Evolutionary conservation across 1,284 basidiomycete species (phyloP).

Genomic region (Moesziomyces globuligerus): DNA sequence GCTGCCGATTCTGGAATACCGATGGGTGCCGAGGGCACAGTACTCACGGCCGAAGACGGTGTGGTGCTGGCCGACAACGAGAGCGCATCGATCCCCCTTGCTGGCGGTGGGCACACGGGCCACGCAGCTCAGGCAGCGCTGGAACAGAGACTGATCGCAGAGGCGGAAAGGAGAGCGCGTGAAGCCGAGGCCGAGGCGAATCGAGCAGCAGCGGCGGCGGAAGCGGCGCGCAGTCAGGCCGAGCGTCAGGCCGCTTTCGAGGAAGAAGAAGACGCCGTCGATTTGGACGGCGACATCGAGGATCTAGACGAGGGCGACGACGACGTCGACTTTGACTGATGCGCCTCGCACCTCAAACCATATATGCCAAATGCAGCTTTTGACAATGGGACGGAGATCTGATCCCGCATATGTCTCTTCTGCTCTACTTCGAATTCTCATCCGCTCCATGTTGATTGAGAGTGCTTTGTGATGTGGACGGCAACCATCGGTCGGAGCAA

Average conservation of each 20-base stretch:
- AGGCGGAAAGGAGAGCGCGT: constrained; percentile 36
- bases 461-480: too few relatives aligned
- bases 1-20: constrained; percentile 25
- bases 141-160: constrained; percentile 19
- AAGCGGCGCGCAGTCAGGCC: constrained; percentile 33
- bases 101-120: constrained; percentile 34
- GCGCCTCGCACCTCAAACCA: too few relatives aligned
- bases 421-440: too few relatives aligned
- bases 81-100: constrained; percentile 11
- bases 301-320: constrained; percentile 53
- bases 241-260: constrained; percentile 41
- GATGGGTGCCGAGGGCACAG: constrained; percentile 11
- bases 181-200: constrained; percentile 41
- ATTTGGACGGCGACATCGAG: constrained; percentile 56
- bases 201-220: constrained; percentile 28
- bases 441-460: too few relatives aligned
- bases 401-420: too few relatives aligned
- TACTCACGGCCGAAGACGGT: constrained; percentile 8
- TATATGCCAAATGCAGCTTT: too few relatives aligned
- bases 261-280: constrained; percentile 44
- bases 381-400: too few relatives aligned
- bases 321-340: constrained; percentile 44
- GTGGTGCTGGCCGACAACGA: constrained; percentile 16
- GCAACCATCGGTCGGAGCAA: too few relatives aligned
- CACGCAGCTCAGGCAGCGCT: constrained; percentile 36